phyloP scores from a whole-genome alignment of 202 grass and related monocot genomes.

The Schoenoplectus tabernaemontani region DNA sequence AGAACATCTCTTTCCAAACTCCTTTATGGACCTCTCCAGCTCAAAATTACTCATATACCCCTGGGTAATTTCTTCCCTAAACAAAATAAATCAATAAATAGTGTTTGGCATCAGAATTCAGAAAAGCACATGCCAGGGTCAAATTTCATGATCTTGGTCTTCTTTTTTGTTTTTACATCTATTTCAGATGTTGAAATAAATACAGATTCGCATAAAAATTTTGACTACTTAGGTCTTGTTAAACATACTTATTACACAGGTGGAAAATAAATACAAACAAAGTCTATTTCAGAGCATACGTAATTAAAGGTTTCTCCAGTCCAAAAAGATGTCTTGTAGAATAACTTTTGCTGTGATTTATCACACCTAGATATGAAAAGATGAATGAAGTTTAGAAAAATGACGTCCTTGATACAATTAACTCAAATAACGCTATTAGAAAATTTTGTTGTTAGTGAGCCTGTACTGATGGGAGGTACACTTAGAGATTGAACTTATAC shows the following conservation, averaged over 20 bases:
- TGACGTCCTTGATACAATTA: neutral
- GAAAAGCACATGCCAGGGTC: neutral
- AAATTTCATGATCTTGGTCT: neutral
- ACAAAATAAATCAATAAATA: slow-evolving; percentile 16
- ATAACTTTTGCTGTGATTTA: neutral
- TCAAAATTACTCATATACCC: slow-evolving; percentile 79
- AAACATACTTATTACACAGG: neutral
- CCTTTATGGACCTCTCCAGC: slow-evolving; percentile 46
- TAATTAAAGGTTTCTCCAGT: slow-evolving; percentile 38
- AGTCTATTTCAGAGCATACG: slow-evolving; percentile 34
- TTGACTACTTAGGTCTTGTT: neutral
- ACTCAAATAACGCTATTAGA: neutral
- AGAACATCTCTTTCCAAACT: slow-evolving; percentile 48
- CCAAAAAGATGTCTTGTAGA: neutral
- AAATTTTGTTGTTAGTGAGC: neutral
- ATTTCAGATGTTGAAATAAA: neutral
- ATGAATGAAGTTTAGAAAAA: neutral
- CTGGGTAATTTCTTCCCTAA: slow-evolving; percentile 47
- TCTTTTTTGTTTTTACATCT: neutral
- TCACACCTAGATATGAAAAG: neutral
- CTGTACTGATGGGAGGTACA: neutral
- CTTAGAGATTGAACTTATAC: neutral
- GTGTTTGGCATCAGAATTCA: neutral
- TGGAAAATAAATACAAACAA: neutral
- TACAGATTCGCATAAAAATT: neutral